Base-by-base conservation (phyloP, 768 basidiomycete genomes). In the Boletus sensibilis region DNA sequence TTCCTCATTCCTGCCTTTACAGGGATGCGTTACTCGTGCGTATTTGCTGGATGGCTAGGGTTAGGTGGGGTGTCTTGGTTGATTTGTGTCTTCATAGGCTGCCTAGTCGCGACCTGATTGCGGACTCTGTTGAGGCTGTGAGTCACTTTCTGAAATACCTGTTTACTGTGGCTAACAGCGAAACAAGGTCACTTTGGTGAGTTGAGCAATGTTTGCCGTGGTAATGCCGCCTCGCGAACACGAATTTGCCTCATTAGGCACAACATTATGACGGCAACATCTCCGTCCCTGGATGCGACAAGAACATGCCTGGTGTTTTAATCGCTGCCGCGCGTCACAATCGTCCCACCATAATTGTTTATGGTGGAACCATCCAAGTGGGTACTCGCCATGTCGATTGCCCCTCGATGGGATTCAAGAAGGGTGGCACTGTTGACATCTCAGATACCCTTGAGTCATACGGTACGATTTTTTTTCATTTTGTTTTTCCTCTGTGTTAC, bases 221-320 rank as follows among this genome's bases (percentile, higher is more conserved):
- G 43, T 48, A 33, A 40, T 50, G 9, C 27, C 16, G 2, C 20
- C 31, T 38, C 50, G 29, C 23, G 27, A 55, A 51, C 46, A 23
- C 34, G 20, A 53, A 57, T 39, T 47, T 44, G 4, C 35, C 50
- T 21, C 50, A 34, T 31, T 52, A 89, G 90, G 90, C 90, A 23
- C 92, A 94, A 76, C 85, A 92, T 65, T 93, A 94, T 63, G 92
- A 94, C 58, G 92, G 83, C 13, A 92, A 92, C 64, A 91, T 94
- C 62, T 84, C 88, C 6, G 80, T 93, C 51, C 92, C 92, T 18
- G 91, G 92, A 53, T 94, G 92, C 61, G 92, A 94, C 73, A 94
- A 94, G 76, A 94, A 94, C 67, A 93, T 94, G 92, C 92, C 92
- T 10, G 92, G 90, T 18, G 90, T 87, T 67, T 78, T 92, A 54